Base-by-base conservation (phyloP, 495 filamentous ascomycete genomes). In the Aspergillus conjunctus region DNA sequence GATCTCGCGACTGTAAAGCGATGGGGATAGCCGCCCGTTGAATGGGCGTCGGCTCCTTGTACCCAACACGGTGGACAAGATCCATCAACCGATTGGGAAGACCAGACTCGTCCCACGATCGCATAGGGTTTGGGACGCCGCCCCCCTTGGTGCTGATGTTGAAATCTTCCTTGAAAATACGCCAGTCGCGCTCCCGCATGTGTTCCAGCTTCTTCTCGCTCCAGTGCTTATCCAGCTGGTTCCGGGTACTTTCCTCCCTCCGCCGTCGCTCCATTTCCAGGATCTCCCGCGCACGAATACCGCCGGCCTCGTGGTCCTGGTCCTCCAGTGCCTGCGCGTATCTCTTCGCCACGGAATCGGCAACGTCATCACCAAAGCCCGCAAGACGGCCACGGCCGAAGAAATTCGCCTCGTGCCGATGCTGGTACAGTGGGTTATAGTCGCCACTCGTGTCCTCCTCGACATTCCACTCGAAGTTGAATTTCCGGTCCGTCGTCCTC, bases 101-200 rank as follows among this genome's bases (percentile, higher is more conserved):
- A 5, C 81, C 79, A 22, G 91, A 94, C 71, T 99, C 94, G 46
- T 84, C 72, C 94, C 94, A 99, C 44, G 85, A 93, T 20, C 94
- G 91, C 94, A 98, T 98, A 2, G 94, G 94, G 61, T 97, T 92
- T 1, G 94, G 94, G 46, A 99, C 93, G 14, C 84, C 83, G 34
- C 94, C 94, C 59, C 88, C 88, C 73, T 96, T 97, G 17, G 92
- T 97, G 39, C 84, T 80, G 73, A 99, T 99, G 67, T 96, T 96
- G 79, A 96, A 98, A 70, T 99, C 94, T 76, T 98, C 95, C 78
- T 98, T 98, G 83, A 99, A 97, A 65, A 99, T 98, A 69, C 94
- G 90, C 95, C 95, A 99, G 71, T 99, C 94, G 68, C 94, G 82
- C 79, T 98, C 93, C 63, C 92, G 91, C 94, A 99, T 99, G 66